Base-by-base conservation (phyloP, 208 protist species). In the Acanthamoeba triangularis region DNA sequence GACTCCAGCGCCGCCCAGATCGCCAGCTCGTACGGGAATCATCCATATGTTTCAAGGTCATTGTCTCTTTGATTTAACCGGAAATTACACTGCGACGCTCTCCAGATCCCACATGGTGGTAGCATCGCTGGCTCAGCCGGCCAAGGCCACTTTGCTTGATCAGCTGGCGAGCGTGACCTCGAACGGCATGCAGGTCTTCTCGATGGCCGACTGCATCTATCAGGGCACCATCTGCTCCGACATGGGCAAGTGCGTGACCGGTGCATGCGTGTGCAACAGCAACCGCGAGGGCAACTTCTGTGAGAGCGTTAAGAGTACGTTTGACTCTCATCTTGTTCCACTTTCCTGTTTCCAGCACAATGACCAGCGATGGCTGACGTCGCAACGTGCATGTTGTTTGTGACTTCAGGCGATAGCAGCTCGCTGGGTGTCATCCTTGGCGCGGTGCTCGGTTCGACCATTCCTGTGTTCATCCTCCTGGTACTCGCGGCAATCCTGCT, bases 141-240 rank as follows among this genome's bases (percentile, higher is more conserved):
- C 47, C 49, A 87, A 87, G 47, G 47, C 47, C 49, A 56, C 28
- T 6, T 10, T 61, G 47, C 47, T 87, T 25, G 49, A 61, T 0
- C 78, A 61, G 47, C 13, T 52, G 52, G 30, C 85, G 20, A n/a
- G 20, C 28, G 49, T 92, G 11, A 92, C 85, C 11, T 92, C 37
- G 5, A 18, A 41, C 30, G 85, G 85, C 49, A 35, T 47, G 56
- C 47, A 59, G 56, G 59, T 41, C 56, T 92, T 92, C 56, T 92
- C 85, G 20, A 23, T 37, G 30, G 49, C 37, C 56, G 23, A n/a
- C 37, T 92, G 85, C 56, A 59, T 92, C 49, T 72, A 44, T 6
- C 52, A 69, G 33, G 85, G 85, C 59, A 52, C 35, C 56, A 7
- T 92, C 0, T 92, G 85, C 52, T 72, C 7, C 6, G 85, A 92